A percentile compares a stretch with the other conserved stretches of the same genome.
Evolutionary conservation across 1,139 yeast genomes (phyloP).

Genomic region (Nakaseomyces glabratus): DNA sequence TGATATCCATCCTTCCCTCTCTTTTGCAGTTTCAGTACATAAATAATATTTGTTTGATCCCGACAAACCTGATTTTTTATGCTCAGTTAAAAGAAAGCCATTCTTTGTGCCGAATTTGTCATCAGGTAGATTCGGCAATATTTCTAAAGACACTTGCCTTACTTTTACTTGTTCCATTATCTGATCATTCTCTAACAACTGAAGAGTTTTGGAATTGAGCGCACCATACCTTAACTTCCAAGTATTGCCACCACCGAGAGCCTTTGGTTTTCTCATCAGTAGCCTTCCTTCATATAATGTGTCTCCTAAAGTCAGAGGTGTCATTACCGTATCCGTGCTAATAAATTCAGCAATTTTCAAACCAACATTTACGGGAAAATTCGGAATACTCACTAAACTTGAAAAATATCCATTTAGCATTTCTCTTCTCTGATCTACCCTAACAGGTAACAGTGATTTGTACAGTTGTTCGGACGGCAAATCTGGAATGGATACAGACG

Average conservation of each 20-base stretch:
- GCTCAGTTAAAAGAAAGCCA: conserved; percentile 66
- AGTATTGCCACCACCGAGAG: conserved; percentile 42
- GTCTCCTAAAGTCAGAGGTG: conserved; percentile 51
- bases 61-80: conserved; percentile 48
- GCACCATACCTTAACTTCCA: conserved; percentile 77
- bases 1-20: conserved; percentile 72
- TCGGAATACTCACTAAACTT: conserved; percentile 50
- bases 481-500: conserved; percentile 55
- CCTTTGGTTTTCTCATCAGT: conserved; percentile 46
- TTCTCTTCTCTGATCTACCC: conserved; percentile 53
- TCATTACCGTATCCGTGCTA: conserved; percentile 54
- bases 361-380: conserved; percentile 47
- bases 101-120: conserved; percentile 69
- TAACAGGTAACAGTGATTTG: conserved; percentile 50
- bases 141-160: conserved; percentile 54
- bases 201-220: conserved; percentile 55
- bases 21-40: conserved; percentile 76
- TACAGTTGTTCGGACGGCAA: conserved; percentile 53
- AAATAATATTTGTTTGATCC: conserved; percentile 56
- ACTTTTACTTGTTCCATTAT: conserved; percentile 50
- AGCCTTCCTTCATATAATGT: conserved; percentile 61
- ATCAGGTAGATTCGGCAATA: conserved; percentile 54
- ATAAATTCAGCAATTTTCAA: conserved; percentile 54
- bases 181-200: conserved; percentile 50
- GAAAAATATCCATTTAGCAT: conserved; percentile 53